These are phyloP conservation scores for Backusella westeae DNA, from an alignment of 192 early-diverging fungal species.

Conservation along the genomic window DNA sequence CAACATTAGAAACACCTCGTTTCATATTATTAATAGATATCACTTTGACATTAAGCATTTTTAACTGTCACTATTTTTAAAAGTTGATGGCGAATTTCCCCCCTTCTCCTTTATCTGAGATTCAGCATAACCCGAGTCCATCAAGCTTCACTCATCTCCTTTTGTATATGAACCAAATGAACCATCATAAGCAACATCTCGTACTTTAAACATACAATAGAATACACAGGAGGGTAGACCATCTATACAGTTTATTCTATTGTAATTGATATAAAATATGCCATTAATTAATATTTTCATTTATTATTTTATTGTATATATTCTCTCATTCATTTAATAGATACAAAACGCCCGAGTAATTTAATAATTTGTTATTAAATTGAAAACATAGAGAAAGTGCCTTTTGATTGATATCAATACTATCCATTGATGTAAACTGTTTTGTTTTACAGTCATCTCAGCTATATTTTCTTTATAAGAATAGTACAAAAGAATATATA, in stretches of 20 bases:
- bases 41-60: too few species aligned
- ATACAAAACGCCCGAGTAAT: not conserved
- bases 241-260: not conserved
- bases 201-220: not conserved
- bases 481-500: too few species aligned
- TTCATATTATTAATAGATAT: too few species aligned
- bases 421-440: too few species aligned
- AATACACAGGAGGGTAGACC: not conserved
- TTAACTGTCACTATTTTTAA: too few species aligned
- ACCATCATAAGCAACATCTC: not conserved
- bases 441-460: not conserved
- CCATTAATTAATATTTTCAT: not conserved
- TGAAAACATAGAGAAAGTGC: not conserved
- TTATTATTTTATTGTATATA: not conserved
- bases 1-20: too few species aligned
- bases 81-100: too few species aligned
- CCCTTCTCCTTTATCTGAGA: too few species aligned
- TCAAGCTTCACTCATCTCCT: not conserved
- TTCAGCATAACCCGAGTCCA: too few species aligned
- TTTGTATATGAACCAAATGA: too few species aligned
- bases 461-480: too few species aligned
- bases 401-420: not conserved
- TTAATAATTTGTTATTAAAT: not conserved
- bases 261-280: not conserved
- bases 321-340: not conserved